Evolutionary conservation across 148 eudicot genomes (phyloP).

Genomic region (Rhododendron mucronatum): DNA sequence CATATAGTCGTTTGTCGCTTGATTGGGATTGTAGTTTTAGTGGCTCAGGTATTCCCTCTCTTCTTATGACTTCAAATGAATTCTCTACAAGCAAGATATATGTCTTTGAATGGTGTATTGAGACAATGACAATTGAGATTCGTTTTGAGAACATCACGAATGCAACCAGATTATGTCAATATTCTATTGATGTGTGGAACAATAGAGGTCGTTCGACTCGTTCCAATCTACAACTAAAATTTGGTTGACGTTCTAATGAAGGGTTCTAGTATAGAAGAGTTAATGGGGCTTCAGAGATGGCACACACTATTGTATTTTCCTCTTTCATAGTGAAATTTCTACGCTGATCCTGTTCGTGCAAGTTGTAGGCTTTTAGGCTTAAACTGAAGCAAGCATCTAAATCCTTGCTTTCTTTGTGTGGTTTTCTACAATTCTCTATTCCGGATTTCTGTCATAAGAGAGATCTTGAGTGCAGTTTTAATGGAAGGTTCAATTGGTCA

Average conservation of each 20-base stretch:
- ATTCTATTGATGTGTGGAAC: background rate
- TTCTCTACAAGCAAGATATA: background rate
- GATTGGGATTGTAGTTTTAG: conserved; percentile 2
- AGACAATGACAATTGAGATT: background rate
- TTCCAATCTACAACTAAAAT: background rate
- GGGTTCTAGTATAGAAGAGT: background rate
- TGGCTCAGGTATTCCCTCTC: conserved; percentile 15
- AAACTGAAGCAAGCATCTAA: background rate
- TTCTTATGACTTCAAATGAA: background rate
- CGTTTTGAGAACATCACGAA: background rate
- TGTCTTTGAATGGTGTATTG: background rate
- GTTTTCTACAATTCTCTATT: background rate
- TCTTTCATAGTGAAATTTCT: background rate
- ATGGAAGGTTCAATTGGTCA: background rate
- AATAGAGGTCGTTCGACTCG: background rate
- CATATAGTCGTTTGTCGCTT: conserved; percentile 11
- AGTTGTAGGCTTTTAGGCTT: background rate
- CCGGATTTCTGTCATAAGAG: background rate
- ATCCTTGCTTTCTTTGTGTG: background rate
- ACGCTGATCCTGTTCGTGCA: background rate
- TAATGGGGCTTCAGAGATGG: background rate
- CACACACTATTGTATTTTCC: background rate
- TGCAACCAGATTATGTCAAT: background rate
- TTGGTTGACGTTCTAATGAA: background rate
- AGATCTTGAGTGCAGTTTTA: background rate